These are phyloP conservation scores for Malus domestica DNA, from an alignment of 306 rosid genomes.

Conservation along the genomic window DNA sequence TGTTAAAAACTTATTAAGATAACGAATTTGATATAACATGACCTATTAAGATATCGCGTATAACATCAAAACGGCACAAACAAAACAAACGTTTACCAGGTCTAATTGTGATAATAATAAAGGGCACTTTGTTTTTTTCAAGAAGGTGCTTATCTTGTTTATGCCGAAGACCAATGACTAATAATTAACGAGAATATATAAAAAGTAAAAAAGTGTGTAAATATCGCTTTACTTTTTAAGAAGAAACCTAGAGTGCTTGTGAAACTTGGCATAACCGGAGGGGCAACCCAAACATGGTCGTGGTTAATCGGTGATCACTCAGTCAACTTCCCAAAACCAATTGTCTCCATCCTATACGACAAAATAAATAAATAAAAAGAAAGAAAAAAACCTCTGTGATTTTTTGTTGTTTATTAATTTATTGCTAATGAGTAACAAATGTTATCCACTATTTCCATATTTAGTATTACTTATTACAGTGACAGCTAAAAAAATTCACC, in stretches of 20 bases:
- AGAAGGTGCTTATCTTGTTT: too few relatives aligned
- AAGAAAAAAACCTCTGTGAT: background rate
- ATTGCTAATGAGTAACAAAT: background rate
- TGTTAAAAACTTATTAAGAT: too few relatives aligned
- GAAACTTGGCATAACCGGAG: background rate
- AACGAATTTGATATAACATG: rapidly evolving
- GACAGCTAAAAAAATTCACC: background rate
- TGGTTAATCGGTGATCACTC: background rate
- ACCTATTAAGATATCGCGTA: rapidly evolving
- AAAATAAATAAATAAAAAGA: background rate
- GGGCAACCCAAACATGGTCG: background rate
- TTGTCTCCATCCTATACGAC: background rate
- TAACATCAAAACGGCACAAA: too few relatives aligned
- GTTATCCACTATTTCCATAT: background rate
- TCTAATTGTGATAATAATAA: too few relatives aligned
- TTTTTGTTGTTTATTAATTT: background rate
- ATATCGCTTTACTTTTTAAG: too few relatives aligned
- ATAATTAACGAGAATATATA: too few relatives aligned
- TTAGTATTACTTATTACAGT: background rate
- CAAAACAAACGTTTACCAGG: too few relatives aligned
- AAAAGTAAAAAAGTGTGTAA: too few relatives aligned
- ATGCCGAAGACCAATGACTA: too few relatives aligned
- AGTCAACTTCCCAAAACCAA: background rate
- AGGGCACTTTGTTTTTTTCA: too few relatives aligned
- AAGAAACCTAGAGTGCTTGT: background rate